Evolutionary conservation across 768 basidiomycete species (phyloP), one percentile per base, ranked within the genome.

Genomic region (Mycena alexandri): DNA sequence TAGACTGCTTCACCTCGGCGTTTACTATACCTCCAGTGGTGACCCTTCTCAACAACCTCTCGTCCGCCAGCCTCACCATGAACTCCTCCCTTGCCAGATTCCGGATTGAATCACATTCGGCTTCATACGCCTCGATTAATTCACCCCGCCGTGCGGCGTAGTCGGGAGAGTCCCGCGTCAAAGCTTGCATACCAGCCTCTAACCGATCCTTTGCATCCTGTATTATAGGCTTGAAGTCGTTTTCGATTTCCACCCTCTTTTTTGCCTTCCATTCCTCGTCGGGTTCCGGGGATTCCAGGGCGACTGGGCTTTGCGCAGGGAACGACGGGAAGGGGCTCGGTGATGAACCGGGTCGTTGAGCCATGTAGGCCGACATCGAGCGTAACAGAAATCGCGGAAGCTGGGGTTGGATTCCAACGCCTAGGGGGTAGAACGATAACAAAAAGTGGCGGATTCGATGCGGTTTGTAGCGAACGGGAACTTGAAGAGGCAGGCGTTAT

Each of bases 181-280:
- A 21, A 1, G 48, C 51, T 17, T 48, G 56, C 7, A 68, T 9
- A 0, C 87, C 84, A 17, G 79, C 76, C 41, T 87, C 82, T 42
- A 87, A 77, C 64, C 86, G 87, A 63, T 87, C 83, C 77, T 89
- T 89, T 21, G 92, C 87, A 65, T 90, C 90, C 61, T 89, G 84
- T 66, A 91, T 74, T 80, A 86, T 82, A 34, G 73, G 61, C 54
- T 75, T 61, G 22, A 83, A 73, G 10, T 78, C 79, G 2, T 81
- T 79, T 70, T 88, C 86, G 72, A 93, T 91, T 72, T 82, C 80
- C 36, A 67, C 72, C 72, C 74, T 79, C 71, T 87, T 78, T 2
- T 71, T 63, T 38, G 71, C 74, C 74, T 88, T 90, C 88, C 89
- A 90, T 65, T 80, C 77, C 2, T 85, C 83, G 76, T 87, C 84